Evolutionary conservation across 163 green algal species (phyloP), one percentile per base, ranked within the genome.

Genomic region (Chlorella variabilis): DNA sequence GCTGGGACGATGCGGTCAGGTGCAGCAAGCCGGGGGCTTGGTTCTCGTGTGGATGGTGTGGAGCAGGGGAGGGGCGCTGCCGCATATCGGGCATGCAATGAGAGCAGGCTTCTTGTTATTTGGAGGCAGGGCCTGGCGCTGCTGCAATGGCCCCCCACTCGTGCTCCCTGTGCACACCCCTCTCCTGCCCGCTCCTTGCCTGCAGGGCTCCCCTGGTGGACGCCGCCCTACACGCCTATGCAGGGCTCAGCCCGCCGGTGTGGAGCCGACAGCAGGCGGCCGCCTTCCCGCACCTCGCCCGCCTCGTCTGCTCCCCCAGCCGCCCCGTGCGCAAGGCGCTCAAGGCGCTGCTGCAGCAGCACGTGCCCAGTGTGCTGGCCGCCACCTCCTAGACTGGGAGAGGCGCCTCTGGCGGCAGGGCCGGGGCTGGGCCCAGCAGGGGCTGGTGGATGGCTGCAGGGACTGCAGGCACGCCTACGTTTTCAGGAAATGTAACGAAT

Each of bases 181-280:
- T 34, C n/a, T 54, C 41, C 25, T 29, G 4, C 41, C 61, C 20
- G 15, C 27, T 59, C 8, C 38, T 62, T 18, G 48, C 34, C 13
- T 38, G 63, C 76, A 82, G 82, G 41, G 67, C 76, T 1, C 76
- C 82, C 6, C 39, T 87, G 45, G 75, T 85, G 45, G 51, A 78
- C 11, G 82, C 77, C 1, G 71, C 76, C 4, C 70, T 87, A 48
- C 62, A 51, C 15, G 74, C 65, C 0, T 51, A 81, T 7, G n/a
- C 36, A 5, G 54, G 29, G 21, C 62, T 87, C 25, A 71, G 54
- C 45, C 4, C 39, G 29, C 59, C 48, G 34, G 65, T 58, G 25
- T 81, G 76, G 76, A 31, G 17, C 21, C 17, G n/a, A 2, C 63
- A 78, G 58, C 69, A 78, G 61, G 31, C 39, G 6, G 65, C 66